A percentile compares a stretch with the other conserved stretches of the same genome.
These are phyloP conservation scores for Candida koratica DNA, from an alignment of 805 yeast species.

Conservation along the genomic window DNA sequence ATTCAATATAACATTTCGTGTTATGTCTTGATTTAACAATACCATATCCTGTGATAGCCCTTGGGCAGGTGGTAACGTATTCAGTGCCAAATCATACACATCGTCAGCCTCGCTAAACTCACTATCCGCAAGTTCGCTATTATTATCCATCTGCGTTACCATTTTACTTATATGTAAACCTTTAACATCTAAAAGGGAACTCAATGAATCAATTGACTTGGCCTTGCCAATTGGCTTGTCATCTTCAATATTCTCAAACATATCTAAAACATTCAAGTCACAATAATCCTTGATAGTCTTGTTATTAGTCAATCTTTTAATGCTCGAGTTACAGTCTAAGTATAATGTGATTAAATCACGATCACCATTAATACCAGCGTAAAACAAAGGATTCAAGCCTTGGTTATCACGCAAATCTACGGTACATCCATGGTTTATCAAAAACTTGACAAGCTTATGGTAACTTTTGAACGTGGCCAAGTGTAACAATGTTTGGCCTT, in stretches of 20 bases:
- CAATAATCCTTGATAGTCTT: constrained; percentile 38
- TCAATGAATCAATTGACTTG: constrained; percentile 36
- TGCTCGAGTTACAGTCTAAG: constrained; percentile 60
- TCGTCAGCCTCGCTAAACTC: constrained; percentile 21
- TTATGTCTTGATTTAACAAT: constrained; percentile 2
- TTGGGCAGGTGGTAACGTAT: constrained; percentile 3
- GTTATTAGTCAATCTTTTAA: constrained; percentile 51
- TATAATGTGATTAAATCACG: constrained; percentile 60
- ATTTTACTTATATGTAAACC: constrained; percentile 41
- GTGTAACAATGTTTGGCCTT: constrained; percentile 88
- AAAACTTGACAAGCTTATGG: constrained; percentile 52
- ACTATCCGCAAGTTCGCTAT: constrained; percentile 34
- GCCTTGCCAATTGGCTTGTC: constrained; percentile 26
- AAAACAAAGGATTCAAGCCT: constrained; percentile 85
- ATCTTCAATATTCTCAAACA: constrained; percentile 25
- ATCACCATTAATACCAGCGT: constrained; percentile 75
- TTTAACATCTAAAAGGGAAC: constrained; percentile 37
- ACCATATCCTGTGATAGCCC: not conserved
- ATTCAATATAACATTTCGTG: constrained; percentile 12
- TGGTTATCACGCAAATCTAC: constrained; percentile 70
- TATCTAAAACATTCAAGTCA: constrained; percentile 43
- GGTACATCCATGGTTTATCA: constrained; percentile 65
- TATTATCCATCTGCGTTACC: constrained; percentile 22
- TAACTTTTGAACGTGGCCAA: constrained; percentile 78
- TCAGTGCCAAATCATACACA: constrained; percentile 14